These are phyloP conservation scores for Imleria badia DNA, from an alignment of 768 basidiomycete genomes.

Conservation along the genomic window DNA sequence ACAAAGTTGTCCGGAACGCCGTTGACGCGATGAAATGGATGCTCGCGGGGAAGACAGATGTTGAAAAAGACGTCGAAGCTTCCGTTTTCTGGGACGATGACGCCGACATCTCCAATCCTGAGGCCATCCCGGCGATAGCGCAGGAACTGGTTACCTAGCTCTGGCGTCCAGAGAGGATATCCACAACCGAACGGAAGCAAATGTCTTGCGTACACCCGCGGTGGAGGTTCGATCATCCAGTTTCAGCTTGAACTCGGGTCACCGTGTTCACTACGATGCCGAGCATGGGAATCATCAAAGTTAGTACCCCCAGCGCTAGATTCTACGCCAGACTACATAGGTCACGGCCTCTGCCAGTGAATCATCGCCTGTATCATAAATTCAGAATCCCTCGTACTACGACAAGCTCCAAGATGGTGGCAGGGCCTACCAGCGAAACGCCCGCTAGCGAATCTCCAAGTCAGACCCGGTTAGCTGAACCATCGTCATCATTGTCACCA, in stretches of 20 bases:
- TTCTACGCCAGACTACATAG: too few relatives aligned
- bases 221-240: conserved; percentile 6
- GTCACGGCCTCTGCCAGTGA: too few relatives aligned
- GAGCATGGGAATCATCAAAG: too few relatives aligned
- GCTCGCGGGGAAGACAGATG: conserved; percentile 33
- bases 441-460: too few relatives aligned
- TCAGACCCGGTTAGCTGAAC: neutral
- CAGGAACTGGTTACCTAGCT: conserved; percentile 23
- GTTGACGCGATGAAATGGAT: conserved; percentile 15
- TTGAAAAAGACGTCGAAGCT: conserved; percentile 39
- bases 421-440: too few relatives aligned
- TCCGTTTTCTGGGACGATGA: conserved; percentile 29
- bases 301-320: too few relatives aligned
- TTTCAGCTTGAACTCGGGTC: too few relatives aligned
- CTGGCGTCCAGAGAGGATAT: conserved; percentile 34
- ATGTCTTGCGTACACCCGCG: conserved; percentile 11
- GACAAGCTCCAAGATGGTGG: too few relatives aligned
- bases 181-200: conserved; percentile 20
- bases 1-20: conserved; percentile 29
- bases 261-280: too few relatives aligned
- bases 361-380: too few relatives aligned
- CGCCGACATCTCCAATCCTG: conserved; percentile 37
- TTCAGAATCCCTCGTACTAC: too few relatives aligned
- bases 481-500: too few relatives aligned
- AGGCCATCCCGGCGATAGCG: conserved; percentile 26